Evolutionary conservation across 1,139 yeast genomes (phyloP), one percentile per base, ranked within the genome.

Genomic region (Scheffersomyces titani): DNA sequence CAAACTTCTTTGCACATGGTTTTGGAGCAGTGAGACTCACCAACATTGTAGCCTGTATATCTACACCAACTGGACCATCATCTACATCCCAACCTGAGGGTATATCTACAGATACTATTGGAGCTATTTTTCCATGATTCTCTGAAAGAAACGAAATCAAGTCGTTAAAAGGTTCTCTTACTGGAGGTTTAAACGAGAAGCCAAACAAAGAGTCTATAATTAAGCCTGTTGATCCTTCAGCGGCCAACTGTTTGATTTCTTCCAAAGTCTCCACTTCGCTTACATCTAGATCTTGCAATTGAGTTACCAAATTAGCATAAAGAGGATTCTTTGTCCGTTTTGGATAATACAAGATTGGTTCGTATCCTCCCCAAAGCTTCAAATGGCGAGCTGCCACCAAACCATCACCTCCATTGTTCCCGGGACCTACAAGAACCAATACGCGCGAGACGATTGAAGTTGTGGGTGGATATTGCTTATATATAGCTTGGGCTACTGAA

Each of bases 81-180:
- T 94, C 97, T 5, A 94, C 98, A 68, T 92, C 96, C 99, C 99
- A 94, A 0, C 98, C 97, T 0, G 97, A 89, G 0, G 99, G 99
- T 49, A 93, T 86, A 69, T 94, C 99, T 1, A 94, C 90, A 0
- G 97, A 86, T 0, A 91, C 84, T 3, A 93, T 83, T 0, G 92
- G 92, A 3, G 81, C 73, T 9, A 78, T 69, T 9, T 70, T 63
- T 5, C 63, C 55, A 3, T 73, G 64, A 24, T 79, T 70, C 0
- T 57, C 55, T 6, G 76, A 60, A 65, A 93, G 74, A 47, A 76
- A 73, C 3, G 70, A 65, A 55, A 94, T 78, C 40, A 89, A 82
- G 0, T 77, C 77, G 47, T 82, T 85, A 69, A 91, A 94, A 0
- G 98, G 97, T 45, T 83, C 84, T 55, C 98, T 77, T 53, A 94